Evolutionary conservation across 2,329 filamentous ascomycete species (phyloP).

Genomic region (Zymoseptoria tritici): DNA sequence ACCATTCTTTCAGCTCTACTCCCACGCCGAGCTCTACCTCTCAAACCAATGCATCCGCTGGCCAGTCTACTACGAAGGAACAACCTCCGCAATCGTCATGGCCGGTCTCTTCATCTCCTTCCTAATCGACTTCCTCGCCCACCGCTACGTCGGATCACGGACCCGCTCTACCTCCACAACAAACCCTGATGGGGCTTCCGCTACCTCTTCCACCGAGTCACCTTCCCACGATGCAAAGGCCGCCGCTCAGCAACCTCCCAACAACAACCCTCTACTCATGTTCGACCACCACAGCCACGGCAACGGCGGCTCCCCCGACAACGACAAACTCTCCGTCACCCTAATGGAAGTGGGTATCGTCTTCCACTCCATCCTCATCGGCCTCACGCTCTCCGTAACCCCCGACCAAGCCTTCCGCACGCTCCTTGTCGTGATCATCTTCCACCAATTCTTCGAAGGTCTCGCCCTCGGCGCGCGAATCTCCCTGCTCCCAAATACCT

Average conservation of each 20-base stretch:
- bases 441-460: conserved; percentile 91
- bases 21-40: conserved; percentile 68
- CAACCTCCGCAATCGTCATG: conserved; percentile 64
- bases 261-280: conserved; percentile 42
- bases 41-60: conserved; percentile 57
- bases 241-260: background rate
- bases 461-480: conserved; percentile 81
- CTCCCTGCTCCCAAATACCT: conserved; percentile 51
- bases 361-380: conserved; percentile 22
- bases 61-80: conserved; percentile 59
- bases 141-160: conserved; percentile 10
- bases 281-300: conserved; percentile 15
- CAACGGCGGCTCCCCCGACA: background rate
- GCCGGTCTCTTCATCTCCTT: conserved; percentile 68
- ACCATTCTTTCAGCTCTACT: conserved; percentile 52
- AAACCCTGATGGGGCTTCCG: conserved; percentile 16
- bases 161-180: background rate
- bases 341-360: conserved; percentile 77
- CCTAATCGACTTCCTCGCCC: conserved; percentile 56
- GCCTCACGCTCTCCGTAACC: conserved; percentile 63
- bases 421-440: conserved; percentile 60
- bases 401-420: conserved; percentile 55
- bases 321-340: conserved; percentile 47
- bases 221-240: background rate
- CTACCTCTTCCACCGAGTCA: background rate